Percentiles rank a stretch among this genome's conserved stretches.
phyloP scores from a whole-genome alignment of 2,329 filamentous ascomycete genomes.

The Nannizzia gypsea region DNA sequence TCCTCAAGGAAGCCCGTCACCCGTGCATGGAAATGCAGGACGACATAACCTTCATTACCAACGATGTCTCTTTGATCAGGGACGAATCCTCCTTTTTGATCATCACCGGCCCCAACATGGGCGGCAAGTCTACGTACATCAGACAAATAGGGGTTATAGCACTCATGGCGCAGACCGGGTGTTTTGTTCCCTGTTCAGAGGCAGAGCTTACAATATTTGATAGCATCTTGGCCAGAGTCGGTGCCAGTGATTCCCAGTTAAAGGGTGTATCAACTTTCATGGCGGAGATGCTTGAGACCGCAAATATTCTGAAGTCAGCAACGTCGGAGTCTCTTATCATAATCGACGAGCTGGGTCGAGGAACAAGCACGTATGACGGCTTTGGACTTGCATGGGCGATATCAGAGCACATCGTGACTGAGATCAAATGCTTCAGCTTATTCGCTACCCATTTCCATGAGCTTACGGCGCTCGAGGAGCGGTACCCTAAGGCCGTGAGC shows the following conservation, averaged over 20 bases:
- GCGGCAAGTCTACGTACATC: conserved; percentile 96
- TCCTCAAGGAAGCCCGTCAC: conserved; percentile 86
- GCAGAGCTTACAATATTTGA: conserved; percentile 94
- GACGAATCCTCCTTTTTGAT: conserved; percentile 80
- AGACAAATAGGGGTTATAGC: conserved; percentile 94
- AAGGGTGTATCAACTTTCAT: conserved; percentile 98
- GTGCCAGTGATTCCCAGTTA: conserved; percentile 89
- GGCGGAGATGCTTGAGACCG: conserved; percentile 98
- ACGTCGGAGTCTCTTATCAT: conserved; percentile 94
- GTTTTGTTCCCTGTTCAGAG: conserved; percentile 83
- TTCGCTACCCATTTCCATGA: conserved; percentile 99
- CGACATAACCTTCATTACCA: conserved; percentile 96
- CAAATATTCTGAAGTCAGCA: conserved; percentile 94
- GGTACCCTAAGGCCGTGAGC: conserved; percentile 66
- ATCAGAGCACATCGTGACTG: conserved; percentile 89
- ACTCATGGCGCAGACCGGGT: conserved; percentile 91
- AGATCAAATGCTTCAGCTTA: conserved; percentile 86
- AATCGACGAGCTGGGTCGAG: conserved; percentile 92
- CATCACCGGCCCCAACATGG: conserved; percentile 98
- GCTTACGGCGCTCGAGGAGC: conserved; percentile 77
- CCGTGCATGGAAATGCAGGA: conserved; percentile 99
- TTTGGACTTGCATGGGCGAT: conserved; percentile 99
- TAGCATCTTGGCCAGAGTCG: conserved; percentile 88
- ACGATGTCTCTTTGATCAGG: conserved; percentile 73
- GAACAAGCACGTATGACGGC: conserved; percentile 94